These are phyloP conservation scores for Pulicaria dysenterica DNA, from an alignment of 129 eudicot genomes.

Conservation along the genomic window DNA sequence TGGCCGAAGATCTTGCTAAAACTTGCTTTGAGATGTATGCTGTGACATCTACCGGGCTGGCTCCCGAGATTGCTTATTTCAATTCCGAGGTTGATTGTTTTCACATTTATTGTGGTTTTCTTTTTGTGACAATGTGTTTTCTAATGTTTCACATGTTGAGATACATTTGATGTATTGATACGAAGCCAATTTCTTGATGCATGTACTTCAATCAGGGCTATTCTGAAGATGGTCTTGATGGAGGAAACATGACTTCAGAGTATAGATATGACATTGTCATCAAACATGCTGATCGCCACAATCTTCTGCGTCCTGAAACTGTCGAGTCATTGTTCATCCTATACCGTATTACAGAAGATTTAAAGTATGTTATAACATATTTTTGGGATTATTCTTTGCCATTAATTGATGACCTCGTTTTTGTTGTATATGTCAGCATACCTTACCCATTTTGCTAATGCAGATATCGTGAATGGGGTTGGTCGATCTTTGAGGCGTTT, in stretches of 20 bases:
- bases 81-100: conserved; percentile 62
- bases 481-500: conserved; percentile 93
- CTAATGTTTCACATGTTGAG: not conserved
- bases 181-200: not conserved
- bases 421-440: not conserved
- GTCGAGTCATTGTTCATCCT: conserved; percentile 82
- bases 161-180: not conserved
- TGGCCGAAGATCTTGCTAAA: conserved; percentile 93
- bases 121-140: not conserved
- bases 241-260: conserved; percentile 84
- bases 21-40: conserved; percentile 88
- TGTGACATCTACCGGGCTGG: conserved; percentile 93
- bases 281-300: conserved; percentile 91
- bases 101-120: not conserved
- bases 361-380: conserved; percentile 55
- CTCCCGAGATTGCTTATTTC: conserved; percentile 93
- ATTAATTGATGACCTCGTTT: not conserved
- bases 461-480: conserved; percentile 97
- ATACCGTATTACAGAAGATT: conserved; percentile 92
- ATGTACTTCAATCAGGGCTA: conserved; percentile 53
- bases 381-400: conserved; percentile 15
- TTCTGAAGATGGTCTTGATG: conserved; percentile 67
- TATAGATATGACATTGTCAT: conserved; percentile 77
- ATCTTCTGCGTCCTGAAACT: conserved; percentile 95
- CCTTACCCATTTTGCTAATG: conserved; percentile 12